A percentile compares a stretch with the other conserved stretches of the same genome.
Conservation (phyloP, 176 grass and related monocot species). For the Triticum monococcum region DNA sequence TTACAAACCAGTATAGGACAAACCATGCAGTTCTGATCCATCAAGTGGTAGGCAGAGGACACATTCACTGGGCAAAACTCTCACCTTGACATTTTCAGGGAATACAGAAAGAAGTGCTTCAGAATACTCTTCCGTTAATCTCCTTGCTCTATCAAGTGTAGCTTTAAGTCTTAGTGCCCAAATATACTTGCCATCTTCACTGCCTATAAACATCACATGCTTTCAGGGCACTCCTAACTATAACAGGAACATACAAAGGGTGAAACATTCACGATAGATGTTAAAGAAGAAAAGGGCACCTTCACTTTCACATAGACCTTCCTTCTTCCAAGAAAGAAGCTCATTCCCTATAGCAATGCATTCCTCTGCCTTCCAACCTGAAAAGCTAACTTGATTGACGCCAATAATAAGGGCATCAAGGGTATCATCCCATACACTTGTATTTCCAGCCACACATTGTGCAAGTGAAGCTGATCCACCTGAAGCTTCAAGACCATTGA, state of each 20-base stretch:
- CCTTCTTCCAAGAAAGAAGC: constrained; percentile 77
- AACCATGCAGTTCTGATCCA: not conserved
- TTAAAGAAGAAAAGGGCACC: constrained; percentile 40
- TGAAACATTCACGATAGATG: not conserved
- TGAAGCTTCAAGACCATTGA: constrained; percentile 77
- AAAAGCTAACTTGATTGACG: constrained; percentile 74
- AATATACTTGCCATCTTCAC: constrained; percentile 82
- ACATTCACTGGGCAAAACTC: not conserved
- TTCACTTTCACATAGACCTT: constrained; percentile 79
- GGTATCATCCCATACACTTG: constrained; percentile 56
- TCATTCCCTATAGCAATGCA: constrained; percentile 83
- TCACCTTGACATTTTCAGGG: constrained; percentile 86
- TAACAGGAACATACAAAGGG: not conserved
- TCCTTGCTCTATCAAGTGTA: constrained; percentile 86
- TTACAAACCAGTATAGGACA: not conserved
- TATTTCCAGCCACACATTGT: constrained; percentile 50
- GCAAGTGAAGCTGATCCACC: constrained; percentile 76
- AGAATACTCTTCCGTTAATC: constrained; percentile 95
- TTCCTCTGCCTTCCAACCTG: constrained; percentile 83
- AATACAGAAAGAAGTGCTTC: constrained; percentile 88
- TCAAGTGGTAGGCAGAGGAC: not conserved
- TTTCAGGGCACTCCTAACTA: constrained; percentile 14
- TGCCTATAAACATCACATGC: constrained; percentile 48
- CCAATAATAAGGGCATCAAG: constrained; percentile 82
- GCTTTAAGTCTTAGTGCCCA: constrained; percentile 93